A percentile compares a stretch with the other conserved stretches of the same genome.
Evolutionary conservation across 768 basidiomycete genomes (phyloP).

Genomic region (Leccinum imitatum): DNA sequence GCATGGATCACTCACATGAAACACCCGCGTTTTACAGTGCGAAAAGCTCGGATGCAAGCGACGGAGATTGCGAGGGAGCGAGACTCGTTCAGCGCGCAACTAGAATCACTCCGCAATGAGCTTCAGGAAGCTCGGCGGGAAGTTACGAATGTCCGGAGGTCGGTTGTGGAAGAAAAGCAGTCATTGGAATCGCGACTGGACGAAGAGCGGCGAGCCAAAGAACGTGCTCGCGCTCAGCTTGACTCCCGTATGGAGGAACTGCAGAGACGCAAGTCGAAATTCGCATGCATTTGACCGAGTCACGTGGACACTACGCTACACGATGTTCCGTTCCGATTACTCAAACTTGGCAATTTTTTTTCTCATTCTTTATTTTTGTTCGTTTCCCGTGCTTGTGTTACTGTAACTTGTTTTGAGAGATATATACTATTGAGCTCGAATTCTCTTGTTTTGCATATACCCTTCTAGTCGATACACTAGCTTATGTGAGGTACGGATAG

Average conservation of each 20-base stretch:
- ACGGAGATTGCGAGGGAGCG: constrained; percentile 87
- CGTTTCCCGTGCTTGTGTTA: constrained; percentile 29
- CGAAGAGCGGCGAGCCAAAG: constrained; percentile 87
- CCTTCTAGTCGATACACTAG: constrained; percentile 26
- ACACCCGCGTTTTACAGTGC: constrained; percentile 48
- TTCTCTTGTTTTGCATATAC: constrained; percentile 32
- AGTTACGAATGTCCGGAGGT: constrained; percentile 71
- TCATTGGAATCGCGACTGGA: constrained; percentile 79
- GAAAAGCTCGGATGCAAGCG: constrained; percentile 92
- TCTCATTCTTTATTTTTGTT: constrained; percentile 7
- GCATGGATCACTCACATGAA: constrained; percentile 8
- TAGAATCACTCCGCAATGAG: constrained; percentile 68
- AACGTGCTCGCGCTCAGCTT: constrained; percentile 82
- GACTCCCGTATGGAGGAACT: constrained; percentile 88
- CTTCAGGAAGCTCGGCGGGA: constrained; percentile 78
- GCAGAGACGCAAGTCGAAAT: constrained; percentile 84
- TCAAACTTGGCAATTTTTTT: constrained; percentile 1
- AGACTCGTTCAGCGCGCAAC: constrained; percentile 65
- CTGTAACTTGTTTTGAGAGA: constrained; percentile 30
- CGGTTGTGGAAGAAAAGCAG: constrained; percentile 87
- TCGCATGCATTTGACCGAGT: constrained; percentile 70
- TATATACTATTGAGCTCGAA: constrained; percentile 15
- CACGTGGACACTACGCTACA: neutral
- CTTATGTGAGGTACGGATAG: constrained; percentile 31
- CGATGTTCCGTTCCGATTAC: constrained; percentile 6